Conservation (phyloP, 208 protist genomes). For the Trypanosoma lewisi region DNA sequence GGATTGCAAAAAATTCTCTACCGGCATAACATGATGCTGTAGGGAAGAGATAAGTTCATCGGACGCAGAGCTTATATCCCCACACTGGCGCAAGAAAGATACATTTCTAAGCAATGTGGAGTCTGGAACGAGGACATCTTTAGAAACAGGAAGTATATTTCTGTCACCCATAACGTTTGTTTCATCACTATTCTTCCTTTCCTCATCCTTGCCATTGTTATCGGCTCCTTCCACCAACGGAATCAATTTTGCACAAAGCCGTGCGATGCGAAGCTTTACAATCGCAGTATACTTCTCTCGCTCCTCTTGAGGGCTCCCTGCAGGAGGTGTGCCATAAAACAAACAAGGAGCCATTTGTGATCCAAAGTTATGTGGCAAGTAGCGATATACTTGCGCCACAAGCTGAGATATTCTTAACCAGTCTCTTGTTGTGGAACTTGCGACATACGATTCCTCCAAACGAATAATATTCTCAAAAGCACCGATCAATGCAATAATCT, state of each 20-base stretch:
- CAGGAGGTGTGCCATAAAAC: conserved; percentile 30
- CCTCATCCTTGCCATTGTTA: conserved; percentile 5
- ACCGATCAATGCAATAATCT: conserved; percentile 61
- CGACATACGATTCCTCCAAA: conserved; percentile 44
- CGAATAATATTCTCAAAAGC: conserved; percentile 84
- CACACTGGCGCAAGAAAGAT: conserved; percentile 13
- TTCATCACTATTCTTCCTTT: background rate
- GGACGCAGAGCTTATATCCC: conserved; percentile 10
- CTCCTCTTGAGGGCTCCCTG: conserved; percentile 13
- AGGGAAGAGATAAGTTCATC: background rate
- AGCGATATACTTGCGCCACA: conserved; percentile 82
- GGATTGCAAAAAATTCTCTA: conserved; percentile 4
- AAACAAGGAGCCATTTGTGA: conserved; percentile 85
- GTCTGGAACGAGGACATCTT: conserved; percentile 18
- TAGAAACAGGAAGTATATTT: background rate
- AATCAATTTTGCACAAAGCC: conserved; percentile 30
- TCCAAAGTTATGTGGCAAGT: conserved; percentile 66
- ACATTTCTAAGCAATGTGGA: conserved; percentile 9
- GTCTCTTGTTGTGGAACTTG: conserved; percentile 25
- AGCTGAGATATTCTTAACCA: conserved; percentile 60
- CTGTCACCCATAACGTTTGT: background rate
- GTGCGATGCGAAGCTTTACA: conserved; percentile 52
- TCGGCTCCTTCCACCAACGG: conserved; percentile 9
- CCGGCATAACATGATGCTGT: background rate
- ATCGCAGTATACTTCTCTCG: conserved; percentile 35